Evolutionary conservation across 108 stramenopile genomes (phyloP), one percentile per base, ranked within the genome.

Genomic region (Cyclostephanos invisitatus): DNA sequence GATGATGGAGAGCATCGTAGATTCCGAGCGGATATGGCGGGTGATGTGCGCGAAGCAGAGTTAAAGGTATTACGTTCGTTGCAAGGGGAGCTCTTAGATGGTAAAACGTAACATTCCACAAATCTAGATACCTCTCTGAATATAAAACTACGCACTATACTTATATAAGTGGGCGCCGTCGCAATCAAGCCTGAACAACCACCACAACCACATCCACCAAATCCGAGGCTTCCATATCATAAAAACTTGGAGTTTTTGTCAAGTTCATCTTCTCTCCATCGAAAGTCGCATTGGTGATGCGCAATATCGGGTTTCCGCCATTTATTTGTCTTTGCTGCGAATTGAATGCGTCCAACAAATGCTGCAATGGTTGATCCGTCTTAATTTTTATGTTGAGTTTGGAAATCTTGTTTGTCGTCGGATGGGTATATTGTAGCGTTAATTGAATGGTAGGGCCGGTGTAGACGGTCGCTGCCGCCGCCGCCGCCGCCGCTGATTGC

Each of bases 151-250:
- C 4, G 32, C 4, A 32, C 32, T 32, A 3, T 32, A 3, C 2
- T 32, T 32, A 32, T 2, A 32, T 3, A 4, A 32, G 32, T n/a
- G n/a, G n/a, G n/a, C n/a, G n/a, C 32, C 32, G 32, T n/a, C 32
- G 32, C 32, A 32, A 32, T 46, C 15, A 46, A 15, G 44, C 44
- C 44, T 46, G 1, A 46, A 46, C 27, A 18, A 25, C 36, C 57
- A 58, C 15, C 12, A 84, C 67, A 12, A 57, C 61, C 29, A 81
- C 80, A 70, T 91, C 86, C 18, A 91, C 66, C 40, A 92, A 54
- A 72, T 89, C 89, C 58, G 82, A 87, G 53, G 86, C 85, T 57
- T 89, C 87, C 80, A 92, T 87, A 1, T 90, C 91, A 76, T 86
- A 86, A 37, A 59, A 86, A 21, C 54, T 11, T 36, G 88, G 88